Evolutionary conservation across 768 basidiomycete genomes (phyloP), one percentile per base, ranked within the genome.

Genomic region (Suillus sp.): DNA sequence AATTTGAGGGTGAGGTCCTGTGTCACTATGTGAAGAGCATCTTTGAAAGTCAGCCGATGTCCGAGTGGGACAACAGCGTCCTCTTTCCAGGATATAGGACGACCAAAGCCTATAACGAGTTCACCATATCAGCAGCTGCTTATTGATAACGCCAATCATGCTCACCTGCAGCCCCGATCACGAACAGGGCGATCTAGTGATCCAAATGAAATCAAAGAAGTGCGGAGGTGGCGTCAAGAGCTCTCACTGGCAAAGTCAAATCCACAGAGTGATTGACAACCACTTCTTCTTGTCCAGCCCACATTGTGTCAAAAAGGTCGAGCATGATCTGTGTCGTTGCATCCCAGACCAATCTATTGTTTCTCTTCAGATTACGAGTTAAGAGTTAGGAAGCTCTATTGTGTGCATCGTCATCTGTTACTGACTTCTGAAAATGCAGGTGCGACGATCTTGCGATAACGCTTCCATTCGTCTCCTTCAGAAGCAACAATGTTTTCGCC

Each of bases 381-480:
- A 51, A 42, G 16, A 50, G 13, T 43, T 40, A 51, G 51, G 16
- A 14, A 42, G 32, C 18, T 40, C 8, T 14, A 32, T 38, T 27
- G 25, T 30, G 22, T 16, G 11, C 43, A 16, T 38, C 11, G 59
- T 18, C 32, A 20, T 34, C 13, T 30, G 60, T 20, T 59, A 55
- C 35, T 61, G 45, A 51, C 69, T 62, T 64, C 74, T 71, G 85
- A 84, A 70, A 89, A 90, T 0, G 86, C 83, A n/a, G 87, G 86
- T 1, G 85, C 85, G 20, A 82, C 76, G 47, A 90, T 81, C 70
- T 84, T 86, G 53, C 87, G 75, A 65, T 86, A 87, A 35, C 81
- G 81, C 71, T 87, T 87, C 88, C 88, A 90, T 63, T 84, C 79
- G 4, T 85, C 82, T 25, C 83, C 85, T 67, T 90, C 88, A 0